phyloP scores from a whole-genome alignment of 139 green algal genomes.

The Tetraselmis chui region DNA sequence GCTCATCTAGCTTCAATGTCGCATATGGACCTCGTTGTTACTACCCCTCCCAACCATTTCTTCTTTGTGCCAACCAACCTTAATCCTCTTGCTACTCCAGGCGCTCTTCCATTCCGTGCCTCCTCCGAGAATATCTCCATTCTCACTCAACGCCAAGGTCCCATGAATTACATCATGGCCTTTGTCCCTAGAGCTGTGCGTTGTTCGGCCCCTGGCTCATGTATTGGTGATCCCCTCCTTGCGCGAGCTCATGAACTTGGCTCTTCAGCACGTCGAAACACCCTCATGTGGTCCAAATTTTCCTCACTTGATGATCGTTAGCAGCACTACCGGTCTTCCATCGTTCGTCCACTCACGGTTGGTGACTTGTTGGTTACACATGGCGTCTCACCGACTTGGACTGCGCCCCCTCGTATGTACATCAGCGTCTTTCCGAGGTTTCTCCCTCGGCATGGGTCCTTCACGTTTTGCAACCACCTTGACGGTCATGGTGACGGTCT shows the following conservation, averaged over 20 bases:
- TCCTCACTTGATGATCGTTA: background rate
- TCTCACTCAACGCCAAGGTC: too few relatives aligned
- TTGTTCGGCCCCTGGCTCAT: background rate
- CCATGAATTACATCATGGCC: background rate
- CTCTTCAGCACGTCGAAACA: background rate
- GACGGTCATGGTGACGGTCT: too few relatives aligned
- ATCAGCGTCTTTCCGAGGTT: background rate
- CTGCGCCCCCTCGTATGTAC: background rate
- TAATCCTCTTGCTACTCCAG: too few relatives aligned
- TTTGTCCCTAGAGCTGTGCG: background rate
- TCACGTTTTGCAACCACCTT: too few relatives aligned
- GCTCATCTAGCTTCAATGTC: too few relatives aligned
- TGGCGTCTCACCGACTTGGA: background rate
- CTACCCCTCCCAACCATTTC: too few relatives aligned
- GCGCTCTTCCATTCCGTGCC: too few relatives aligned
- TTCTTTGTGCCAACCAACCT: too few relatives aligned
- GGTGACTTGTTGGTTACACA: background rate
- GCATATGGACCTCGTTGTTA: too few relatives aligned
- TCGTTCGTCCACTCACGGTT: background rate
- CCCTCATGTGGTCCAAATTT: background rate
- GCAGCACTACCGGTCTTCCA: background rate
- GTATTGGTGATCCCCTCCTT: background rate
- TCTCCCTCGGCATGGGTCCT: background rate
- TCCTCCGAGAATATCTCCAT: too few relatives aligned
- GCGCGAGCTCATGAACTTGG: background rate